Conservation (phyloP, 495 filamentous ascomycete species). For the Penicillium dipodomyicola region DNA sequence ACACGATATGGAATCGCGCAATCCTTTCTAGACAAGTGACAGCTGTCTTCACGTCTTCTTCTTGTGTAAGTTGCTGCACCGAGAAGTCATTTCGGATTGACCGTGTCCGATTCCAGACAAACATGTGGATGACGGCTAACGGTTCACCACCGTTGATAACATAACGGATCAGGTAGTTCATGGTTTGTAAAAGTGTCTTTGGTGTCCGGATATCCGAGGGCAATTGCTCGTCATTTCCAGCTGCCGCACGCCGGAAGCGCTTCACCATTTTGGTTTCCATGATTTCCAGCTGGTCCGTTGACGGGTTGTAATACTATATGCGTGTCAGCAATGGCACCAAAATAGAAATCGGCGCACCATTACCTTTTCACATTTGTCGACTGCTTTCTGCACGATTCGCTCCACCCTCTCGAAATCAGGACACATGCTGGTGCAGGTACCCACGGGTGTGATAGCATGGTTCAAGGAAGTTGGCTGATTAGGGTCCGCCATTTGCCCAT, state of each 20-base stretch:
- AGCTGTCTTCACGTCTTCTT: constrained; percentile 61
- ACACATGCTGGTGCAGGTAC: constrained; percentile 92
- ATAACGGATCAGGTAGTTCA: constrained; percentile 78
- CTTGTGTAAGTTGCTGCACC: constrained; percentile 73
- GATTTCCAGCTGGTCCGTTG: constrained; percentile 35
- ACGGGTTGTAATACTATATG: constrained; percentile 37
- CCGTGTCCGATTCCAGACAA: constrained; percentile 91
- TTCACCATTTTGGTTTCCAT: constrained; percentile 72
- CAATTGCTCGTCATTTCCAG: constrained; percentile 85
- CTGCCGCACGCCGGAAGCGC: constrained; percentile 83
- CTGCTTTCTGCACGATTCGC: constrained; percentile 67
- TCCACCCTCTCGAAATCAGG: constrained; percentile 83
- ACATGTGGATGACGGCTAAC: constrained; percentile 72
- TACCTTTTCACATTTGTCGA: constrained; percentile 62
- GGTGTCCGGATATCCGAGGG: constrained; percentile 91
- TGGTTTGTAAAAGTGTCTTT: constrained; percentile 65
- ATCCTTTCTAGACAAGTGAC: constrained; percentile 87
- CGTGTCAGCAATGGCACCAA: constrained; percentile 12
- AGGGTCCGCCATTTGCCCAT: constrained; percentile 82
- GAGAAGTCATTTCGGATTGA: constrained; percentile 93
- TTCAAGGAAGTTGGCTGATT: constrained; percentile 75
- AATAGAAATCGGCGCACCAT: background rate
- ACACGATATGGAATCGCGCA: constrained; percentile 84
- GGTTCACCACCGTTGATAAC: constrained; percentile 63
- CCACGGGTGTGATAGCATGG: constrained; percentile 82